These are phyloP conservation scores for Puccinia coronata DNA, from an alignment of 1,284 basidiomycete genomes.

Conservation along the genomic window DNA sequence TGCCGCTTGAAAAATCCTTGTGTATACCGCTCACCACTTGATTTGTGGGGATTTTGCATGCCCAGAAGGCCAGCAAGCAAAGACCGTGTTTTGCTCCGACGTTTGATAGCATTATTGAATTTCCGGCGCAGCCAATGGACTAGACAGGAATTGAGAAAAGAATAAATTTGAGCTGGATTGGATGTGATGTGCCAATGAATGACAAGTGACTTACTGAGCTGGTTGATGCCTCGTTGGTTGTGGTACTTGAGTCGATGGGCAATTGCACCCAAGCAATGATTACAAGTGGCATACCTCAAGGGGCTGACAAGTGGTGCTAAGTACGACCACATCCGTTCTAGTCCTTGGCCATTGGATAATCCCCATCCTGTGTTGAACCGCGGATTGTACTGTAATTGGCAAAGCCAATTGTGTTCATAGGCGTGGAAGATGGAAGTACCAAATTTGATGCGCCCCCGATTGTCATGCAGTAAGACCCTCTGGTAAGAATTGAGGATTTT, in stretches of 20 bases:
- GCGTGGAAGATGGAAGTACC: not conserved
- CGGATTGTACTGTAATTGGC: not conserved
- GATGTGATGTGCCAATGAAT: too few species aligned
- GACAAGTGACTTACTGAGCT: not conserved
- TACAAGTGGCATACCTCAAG: not conserved
- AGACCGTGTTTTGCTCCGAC: not conserved
- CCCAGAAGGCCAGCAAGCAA: not conserved
- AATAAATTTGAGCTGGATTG: not conserved
- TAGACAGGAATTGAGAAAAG: not conserved
- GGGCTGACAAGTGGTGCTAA: not conserved
- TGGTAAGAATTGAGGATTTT: not conserved
- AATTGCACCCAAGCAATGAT: not conserved
- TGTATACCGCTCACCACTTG: not conserved
- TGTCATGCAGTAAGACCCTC: not conserved
- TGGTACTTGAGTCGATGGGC: not conserved
- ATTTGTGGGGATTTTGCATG: not conserved
- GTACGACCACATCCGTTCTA: conserved; percentile 2
- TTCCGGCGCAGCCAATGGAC: not conserved
- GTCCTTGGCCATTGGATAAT: not conserved
- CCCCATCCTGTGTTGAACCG: conserved; percentile 4
- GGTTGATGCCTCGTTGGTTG: not conserved
- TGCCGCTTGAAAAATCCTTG: not conserved
- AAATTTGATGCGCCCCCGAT: not conserved
- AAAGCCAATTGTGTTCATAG: conserved; percentile 5
- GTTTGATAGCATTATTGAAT: not conserved